Conservation (phyloP, 306 rosid species). For the Notholithocarpus densiflorus region DNA sequence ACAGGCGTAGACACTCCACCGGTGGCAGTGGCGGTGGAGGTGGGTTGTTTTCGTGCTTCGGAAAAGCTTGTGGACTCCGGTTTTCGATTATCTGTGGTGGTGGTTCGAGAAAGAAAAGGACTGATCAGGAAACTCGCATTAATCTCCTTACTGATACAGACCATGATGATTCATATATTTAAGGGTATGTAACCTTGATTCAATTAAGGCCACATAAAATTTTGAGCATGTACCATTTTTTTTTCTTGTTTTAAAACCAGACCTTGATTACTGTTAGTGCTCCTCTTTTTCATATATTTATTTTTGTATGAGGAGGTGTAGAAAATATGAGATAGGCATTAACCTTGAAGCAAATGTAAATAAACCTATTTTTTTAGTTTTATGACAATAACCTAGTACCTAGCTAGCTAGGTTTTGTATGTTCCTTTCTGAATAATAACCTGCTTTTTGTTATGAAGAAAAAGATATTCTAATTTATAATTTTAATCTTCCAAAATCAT, state of each 20-base stretch:
- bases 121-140: constrained; percentile 7
- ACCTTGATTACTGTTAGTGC: neutral
- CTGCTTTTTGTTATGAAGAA: neutral
- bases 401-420: neutral
- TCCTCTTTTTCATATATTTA: neutral
- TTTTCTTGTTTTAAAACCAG: too few relatives aligned
- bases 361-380: neutral
- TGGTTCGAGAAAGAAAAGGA: constrained; percentile 34
- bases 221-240: too few relatives aligned
- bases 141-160: constrained; percentile 33
- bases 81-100: constrained; percentile 60
- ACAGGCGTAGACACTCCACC: neutral
- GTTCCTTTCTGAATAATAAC: neutral
- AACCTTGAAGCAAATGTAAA: neutral
- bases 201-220: too few relatives aligned
- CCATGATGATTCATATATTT: constrained; percentile 33
- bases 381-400: neutral
- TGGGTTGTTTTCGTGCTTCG: constrained; percentile 70
- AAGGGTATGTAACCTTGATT: neutral
- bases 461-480: too few relatives aligned
- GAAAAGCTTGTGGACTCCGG: constrained; percentile 58
- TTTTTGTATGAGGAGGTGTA: neutral
- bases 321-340: neutral
- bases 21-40: neutral
- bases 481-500: too few relatives aligned